A percentile compares a stretch with the other conserved stretches of the same genome.
phyloP scores from a whole-genome alignment of 2,329 filamentous ascomycete species.

The Xylariaceae sp. region DNA sequence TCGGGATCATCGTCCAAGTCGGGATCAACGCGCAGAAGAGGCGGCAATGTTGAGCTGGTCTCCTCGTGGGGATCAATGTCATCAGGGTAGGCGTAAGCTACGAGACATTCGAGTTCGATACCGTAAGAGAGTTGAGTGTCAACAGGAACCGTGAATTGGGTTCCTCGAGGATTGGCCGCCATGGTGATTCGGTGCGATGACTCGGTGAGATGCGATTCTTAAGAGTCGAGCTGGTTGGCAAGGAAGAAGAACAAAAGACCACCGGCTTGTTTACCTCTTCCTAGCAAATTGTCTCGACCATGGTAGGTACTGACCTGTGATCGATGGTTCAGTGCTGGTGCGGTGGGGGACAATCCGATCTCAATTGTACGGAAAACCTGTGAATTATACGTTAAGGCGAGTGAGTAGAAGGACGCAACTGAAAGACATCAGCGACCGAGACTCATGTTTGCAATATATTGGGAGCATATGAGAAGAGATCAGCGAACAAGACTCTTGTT shows the following conservation, averaged over 20 bases:
- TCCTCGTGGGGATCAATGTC: constrained; percentile 24
- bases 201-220: neutral
- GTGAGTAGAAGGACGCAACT: too few species aligned
- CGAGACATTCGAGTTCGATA: constrained; percentile 28
- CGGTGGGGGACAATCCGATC: too few species aligned
- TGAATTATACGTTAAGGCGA: too few species aligned
- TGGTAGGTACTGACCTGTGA: too few species aligned
- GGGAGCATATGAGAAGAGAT: neutral
- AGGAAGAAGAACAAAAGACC: neutral
- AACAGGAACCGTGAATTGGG: constrained; percentile 18
- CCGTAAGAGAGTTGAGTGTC: constrained; percentile 27
- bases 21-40: constrained; percentile 22
- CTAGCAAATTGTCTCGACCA: neutral
- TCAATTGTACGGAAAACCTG: too few species aligned
- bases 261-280: neutral
- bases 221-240: neutral
- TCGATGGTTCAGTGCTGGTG: too few species aligned
- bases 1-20: neutral
- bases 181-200: neutral
- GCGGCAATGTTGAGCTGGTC: constrained; percentile 21
- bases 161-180: neutral
- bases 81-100: constrained; percentile 19
- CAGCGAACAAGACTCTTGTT: neutral
- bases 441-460: neutral
- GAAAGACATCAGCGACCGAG: neutral